These are phyloP conservation scores for Spencermartinsiella europaea DNA, from an alignment of 805 yeast species.

Conservation along the genomic window DNA sequence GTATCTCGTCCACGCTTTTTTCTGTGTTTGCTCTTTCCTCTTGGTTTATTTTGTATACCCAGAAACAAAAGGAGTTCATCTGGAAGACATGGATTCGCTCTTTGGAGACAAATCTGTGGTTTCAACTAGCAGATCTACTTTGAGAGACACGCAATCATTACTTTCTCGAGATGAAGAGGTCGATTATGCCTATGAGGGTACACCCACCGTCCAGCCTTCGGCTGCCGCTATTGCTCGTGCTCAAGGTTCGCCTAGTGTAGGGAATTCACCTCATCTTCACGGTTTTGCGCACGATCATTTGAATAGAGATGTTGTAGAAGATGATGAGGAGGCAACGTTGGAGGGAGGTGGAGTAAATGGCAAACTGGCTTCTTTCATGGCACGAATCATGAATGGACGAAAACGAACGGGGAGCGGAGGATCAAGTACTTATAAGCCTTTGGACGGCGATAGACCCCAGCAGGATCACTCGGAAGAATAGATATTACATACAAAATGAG, in stretches of 20 bases:
- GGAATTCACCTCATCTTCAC: neutral
- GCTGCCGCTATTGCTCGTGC: conserved; percentile 25
- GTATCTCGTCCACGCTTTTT: conserved; percentile 74
- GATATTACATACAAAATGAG: too few relatives aligned
- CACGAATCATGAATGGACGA: neutral
- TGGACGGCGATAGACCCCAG: neutral
- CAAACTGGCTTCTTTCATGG: neutral
- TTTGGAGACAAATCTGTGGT: conserved; percentile 59
- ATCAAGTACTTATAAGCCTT: neutral
- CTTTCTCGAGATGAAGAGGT: conserved; percentile 13
- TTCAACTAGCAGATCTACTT: conserved; percentile 19
- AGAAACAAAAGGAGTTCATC: conserved; percentile 81
- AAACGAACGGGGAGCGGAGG: neutral
- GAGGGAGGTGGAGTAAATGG: neutral
- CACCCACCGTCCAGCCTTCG: conserved; percentile 23
- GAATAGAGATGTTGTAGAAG: neutral
- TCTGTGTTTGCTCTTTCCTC: conserved; percentile 67
- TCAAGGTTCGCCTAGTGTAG: conserved; percentile 8
- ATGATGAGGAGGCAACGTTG: neutral
- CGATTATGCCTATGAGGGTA: conserved; percentile 11
- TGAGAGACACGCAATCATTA: conserved; percentile 21
- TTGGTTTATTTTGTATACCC: conserved; percentile 74
- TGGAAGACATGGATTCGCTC: conserved; percentile 89
- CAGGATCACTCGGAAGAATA: neutral
- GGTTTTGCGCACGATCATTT: neutral